A percentile compares a stretch with the other conserved stretches of the same genome.
phyloP scores from a whole-genome alignment of 305 asterid genomes.

The Fraxinus xanthoxyloides region DNA sequence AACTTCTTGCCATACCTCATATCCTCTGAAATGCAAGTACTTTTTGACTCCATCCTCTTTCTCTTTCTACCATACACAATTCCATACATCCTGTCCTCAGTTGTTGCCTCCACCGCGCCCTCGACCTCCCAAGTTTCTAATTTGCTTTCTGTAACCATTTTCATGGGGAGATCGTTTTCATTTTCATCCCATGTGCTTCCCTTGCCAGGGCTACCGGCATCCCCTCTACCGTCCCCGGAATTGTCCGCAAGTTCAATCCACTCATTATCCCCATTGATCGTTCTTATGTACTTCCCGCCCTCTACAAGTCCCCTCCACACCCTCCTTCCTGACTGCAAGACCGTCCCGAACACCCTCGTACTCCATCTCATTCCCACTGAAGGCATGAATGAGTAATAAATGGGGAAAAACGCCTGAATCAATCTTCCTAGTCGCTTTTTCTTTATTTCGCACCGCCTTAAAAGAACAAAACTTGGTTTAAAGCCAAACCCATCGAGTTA shows the following conservation, averaged over 20 bases:
- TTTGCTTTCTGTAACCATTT: conserved; percentile 14
- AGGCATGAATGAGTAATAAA: conserved; percentile 52
- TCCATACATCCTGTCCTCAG: conserved; percentile 37
- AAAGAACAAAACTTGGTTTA: conserved; percentile 22
- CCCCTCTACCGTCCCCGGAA: conserved; percentile 42
- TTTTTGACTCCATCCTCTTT: conserved; percentile 28
- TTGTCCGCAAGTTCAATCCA: conserved; percentile 32
- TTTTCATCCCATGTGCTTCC: conserved; percentile 18
- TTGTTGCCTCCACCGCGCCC: conserved; percentile 14
- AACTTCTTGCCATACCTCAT: conserved; percentile 55
- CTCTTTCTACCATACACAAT: conserved; percentile 62
- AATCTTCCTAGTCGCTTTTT: background rate
- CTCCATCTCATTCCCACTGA: conserved; percentile 84
- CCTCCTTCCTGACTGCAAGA: conserved; percentile 82
- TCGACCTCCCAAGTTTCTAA: background rate
- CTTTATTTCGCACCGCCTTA: conserved; percentile 23
- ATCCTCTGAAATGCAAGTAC: conserved; percentile 21
- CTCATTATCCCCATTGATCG: conserved; percentile 32
- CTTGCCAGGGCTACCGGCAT: conserved; percentile 28
- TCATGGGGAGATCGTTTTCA: conserved; percentile 17
- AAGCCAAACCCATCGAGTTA: background rate
- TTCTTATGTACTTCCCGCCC: conserved; percentile 34
- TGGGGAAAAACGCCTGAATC: conserved; percentile 31
- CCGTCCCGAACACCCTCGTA: conserved; percentile 81
- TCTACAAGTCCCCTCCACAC: conserved; percentile 41